Percentiles rank a stretch among this genome's conserved stretches.
These are phyloP conservation scores for Solanum sitiens DNA, from an alignment of 257 asterid genomes.

Conservation along the genomic window DNA sequence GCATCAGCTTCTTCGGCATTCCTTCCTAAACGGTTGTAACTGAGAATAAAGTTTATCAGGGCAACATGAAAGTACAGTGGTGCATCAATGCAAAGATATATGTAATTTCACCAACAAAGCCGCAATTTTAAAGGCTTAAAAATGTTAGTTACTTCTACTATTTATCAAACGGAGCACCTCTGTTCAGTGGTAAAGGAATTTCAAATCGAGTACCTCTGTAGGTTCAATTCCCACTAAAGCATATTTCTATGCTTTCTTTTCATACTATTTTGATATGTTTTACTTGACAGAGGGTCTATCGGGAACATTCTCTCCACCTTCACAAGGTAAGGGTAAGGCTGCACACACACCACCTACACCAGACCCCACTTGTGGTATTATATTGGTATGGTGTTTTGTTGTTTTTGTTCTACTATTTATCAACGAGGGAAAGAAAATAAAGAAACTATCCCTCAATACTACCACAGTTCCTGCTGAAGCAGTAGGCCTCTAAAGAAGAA, in stretches of 20 bases:
- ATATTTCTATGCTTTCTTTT: not conserved
- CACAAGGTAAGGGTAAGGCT: not conserved
- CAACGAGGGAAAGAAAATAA: not conserved
- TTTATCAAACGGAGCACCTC: not conserved
- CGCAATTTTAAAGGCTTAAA: not conserved
- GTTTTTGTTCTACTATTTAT: not conserved
- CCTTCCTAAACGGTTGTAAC: constrained; percentile 75
- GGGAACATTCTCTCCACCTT: not conserved
- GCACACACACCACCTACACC: not conserved
- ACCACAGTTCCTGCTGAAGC: not conserved
- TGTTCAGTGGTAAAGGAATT: not conserved
- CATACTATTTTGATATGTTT: not conserved
- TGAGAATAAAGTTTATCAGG: constrained; percentile 19
- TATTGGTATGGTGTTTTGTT: not conserved
- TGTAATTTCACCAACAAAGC: not conserved
- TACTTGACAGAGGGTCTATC: not conserved
- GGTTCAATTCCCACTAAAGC: not conserved
- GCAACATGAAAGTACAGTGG: constrained; percentile 3
- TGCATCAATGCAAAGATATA: not conserved
- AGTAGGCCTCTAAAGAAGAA: not conserved
- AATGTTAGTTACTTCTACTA: not conserved
- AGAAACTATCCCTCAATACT: not conserved
- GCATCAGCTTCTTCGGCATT: constrained; percentile 76
- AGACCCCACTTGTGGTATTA: not conserved
- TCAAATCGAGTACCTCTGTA: not conserved